Conservation (phyloP, 495 filamentous ascomycete species). For the Lindgomyces ingoldianus region DNA sequence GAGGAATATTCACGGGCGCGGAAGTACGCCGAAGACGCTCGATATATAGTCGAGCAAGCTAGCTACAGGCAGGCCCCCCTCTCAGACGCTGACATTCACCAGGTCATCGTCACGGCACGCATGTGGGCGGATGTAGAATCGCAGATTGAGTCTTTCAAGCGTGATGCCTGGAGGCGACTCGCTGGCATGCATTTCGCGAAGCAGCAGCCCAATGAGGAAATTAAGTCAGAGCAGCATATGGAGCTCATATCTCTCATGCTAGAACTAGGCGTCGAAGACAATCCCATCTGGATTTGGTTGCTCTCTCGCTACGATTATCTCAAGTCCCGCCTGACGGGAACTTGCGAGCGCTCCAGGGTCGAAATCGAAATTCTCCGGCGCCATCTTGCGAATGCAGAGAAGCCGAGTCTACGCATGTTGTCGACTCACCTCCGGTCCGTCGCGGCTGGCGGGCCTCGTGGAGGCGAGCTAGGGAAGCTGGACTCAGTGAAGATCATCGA, state of each 20-base stretch:
- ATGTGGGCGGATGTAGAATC: slow-evolving; percentile 91
- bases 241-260: slow-evolving; percentile 82
- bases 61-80: slow-evolving; percentile 52
- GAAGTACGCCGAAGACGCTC: slow-evolving; percentile 71
- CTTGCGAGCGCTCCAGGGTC: slow-evolving; percentile 78
- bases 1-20: slow-evolving; percentile 82
- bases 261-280: slow-evolving; percentile 90
- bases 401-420: slow-evolving; percentile 65
- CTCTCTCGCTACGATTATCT: slow-evolving; percentile 83
- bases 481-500: slow-evolving; percentile 79
- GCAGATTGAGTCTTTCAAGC: slow-evolving; percentile 81
- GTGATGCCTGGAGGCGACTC: slow-evolving; percentile 81
- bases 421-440: slow-evolving; percentile 73
- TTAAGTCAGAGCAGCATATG: slow-evolving; percentile 77
- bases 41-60: slow-evolving; percentile 58
- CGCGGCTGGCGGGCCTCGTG: slow-evolving; percentile 41
- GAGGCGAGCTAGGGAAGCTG: slow-evolving; percentile 54
- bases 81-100: slow-evolving; percentile 74
- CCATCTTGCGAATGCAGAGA: slow-evolving; percentile 70
- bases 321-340: slow-evolving; percentile 75
- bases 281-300: slow-evolving; percentile 95
- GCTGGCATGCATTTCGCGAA: slow-evolving; percentile 49
- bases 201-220: slow-evolving; percentile 47
- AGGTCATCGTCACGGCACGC: slow-evolving; percentile 83
- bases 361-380: slow-evolving; percentile 90